These are phyloP conservation scores for Fraxinus dipetala DNA, from an alignment of 305 asterid genomes.

Conservation along the genomic window DNA sequence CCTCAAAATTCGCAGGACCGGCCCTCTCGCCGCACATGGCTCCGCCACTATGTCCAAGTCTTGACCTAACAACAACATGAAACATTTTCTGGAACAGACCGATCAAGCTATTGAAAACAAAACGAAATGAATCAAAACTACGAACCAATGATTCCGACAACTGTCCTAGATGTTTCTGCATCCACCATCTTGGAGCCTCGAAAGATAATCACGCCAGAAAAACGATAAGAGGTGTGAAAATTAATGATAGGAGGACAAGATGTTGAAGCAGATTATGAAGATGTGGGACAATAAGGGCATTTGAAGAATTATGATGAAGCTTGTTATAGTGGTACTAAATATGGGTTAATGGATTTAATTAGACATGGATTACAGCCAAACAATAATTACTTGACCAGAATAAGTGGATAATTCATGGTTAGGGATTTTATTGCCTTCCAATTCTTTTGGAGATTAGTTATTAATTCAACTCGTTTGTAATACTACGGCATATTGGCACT, in stretches of 20 bases:
- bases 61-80: background rate
- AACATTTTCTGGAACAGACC: background rate
- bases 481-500: background rate
- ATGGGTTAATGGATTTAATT: background rate
- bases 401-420: background rate
- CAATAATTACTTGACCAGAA: background rate
- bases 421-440: background rate
- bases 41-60: background rate
- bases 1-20: no score
- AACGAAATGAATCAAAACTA: background rate
- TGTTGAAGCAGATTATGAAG: background rate
- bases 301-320: background rate
- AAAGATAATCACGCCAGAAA: background rate
- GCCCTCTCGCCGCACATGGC: no score
- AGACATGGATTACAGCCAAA: background rate
- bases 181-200: constrained; percentile 27
- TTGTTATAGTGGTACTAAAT: background rate
- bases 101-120: background rate
- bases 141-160: constrained; percentile 57
- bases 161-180: constrained; percentile 33
- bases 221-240: background rate
- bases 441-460: background rate
- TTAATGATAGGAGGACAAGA: background rate
- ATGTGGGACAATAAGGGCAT: background rate
- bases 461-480: background rate